Base-by-base conservation (phyloP, 148 eudicot species). In the Fagopyrum tataricum region DNA sequence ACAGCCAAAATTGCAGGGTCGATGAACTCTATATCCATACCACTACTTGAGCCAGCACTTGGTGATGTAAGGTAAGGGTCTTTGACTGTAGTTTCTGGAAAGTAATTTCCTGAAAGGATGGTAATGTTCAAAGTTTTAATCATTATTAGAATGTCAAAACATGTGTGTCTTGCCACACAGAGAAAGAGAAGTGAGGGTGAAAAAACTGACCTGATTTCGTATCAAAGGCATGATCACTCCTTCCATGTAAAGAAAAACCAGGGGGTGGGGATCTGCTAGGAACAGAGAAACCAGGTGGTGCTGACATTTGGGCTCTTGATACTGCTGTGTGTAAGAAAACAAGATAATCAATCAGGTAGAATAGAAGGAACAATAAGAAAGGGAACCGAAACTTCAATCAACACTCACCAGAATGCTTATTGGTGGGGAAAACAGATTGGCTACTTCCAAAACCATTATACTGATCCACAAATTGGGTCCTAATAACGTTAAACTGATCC, bases 201-300 rank as follows among this genome's bases (percentile, higher is more conserved):
- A 26, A 31, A 31, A 31, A 31, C 91, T 75, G 37, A 95, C 99
- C 92, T 77, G 94, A 79, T 48, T 78, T 81, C 0, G 79, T 7
- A 70, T 88, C 88, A 56, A 84, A 81, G 68, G 78, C 52, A 31
- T 78, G 88, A 37, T 84, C 92, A 58, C 76, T 77, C 80, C 89
- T 90, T 47, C 83, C 92, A 70, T 81, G 88, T 26, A 86, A 86
- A 72, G 84, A 68, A 81, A 92, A 96, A 56, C 99, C 99, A 24
- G 97, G 97, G 5, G 97, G 96, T 46, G 96, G 96, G 64, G 89
- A 85, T 82, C 92, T 88, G 62, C 80, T 85, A 43, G 90, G 92
- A 20, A 73, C 78, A 37, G 87, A 76, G 77, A 96, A 96, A 68
- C 99, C 99, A 43, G 99, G 99, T 49, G 99, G 99, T 67, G 97